These are phyloP conservation scores for Litsea cubeba DNA, from an alignment of 164 flowering plant species.

Conservation along the genomic window DNA sequence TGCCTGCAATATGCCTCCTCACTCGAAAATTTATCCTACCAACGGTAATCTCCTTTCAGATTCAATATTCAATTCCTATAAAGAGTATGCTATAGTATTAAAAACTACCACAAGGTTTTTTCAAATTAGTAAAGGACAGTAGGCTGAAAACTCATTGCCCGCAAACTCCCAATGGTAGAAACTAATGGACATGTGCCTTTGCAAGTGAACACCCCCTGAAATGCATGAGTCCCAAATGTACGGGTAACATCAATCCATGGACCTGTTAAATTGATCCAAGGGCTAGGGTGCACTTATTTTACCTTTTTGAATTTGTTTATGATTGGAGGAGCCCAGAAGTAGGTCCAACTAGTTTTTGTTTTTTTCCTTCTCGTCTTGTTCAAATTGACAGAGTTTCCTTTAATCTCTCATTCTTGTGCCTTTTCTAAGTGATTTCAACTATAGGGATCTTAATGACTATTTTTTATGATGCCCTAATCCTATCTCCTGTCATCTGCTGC, in stretches of 20 bases:
- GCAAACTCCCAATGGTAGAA: neutral
- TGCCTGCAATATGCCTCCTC: constrained; percentile 94
- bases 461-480: neutral
- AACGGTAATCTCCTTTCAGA: constrained; percentile 50
- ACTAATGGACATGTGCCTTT: neutral
- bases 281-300: neutral
- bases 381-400: too few relatives aligned
- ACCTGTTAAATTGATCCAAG: neutral
- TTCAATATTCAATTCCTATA: neutral
- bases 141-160: neutral
- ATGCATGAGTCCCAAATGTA: neutral
- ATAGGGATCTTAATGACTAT: too few relatives aligned
- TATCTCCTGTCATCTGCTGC: constrained; percentile 12
- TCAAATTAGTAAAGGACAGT: neutral
- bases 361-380: too few relatives aligned
- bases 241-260: neutral
- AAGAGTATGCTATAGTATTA: neutral
- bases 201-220: neutral
- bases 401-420: too few relatives aligned
- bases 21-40: constrained; percentile 97
- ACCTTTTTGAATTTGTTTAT: too few relatives aligned
- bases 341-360: too few relatives aligned
- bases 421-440: too few relatives aligned
- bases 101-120: neutral
- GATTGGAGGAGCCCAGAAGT: too few relatives aligned